Base-by-base conservation (phyloP, 2,329 filamentous ascomycete species). In the Claviceps digitariae region DNA sequence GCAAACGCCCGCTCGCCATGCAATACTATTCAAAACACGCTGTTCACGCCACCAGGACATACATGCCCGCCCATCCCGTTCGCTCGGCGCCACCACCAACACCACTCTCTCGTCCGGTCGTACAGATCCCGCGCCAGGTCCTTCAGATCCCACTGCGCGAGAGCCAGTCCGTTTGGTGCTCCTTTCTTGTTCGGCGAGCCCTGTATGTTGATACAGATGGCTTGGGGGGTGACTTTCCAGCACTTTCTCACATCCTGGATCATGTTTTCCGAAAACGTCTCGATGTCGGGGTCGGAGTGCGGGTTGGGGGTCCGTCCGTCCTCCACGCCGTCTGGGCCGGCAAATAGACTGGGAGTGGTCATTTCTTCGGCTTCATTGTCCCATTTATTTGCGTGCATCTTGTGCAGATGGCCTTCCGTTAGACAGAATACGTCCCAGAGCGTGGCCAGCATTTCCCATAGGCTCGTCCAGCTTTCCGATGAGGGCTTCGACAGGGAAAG, bases 241-340 rank as follows among this genome's bases (percentile, higher is more conserved):
- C 70, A 73, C 46, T 66, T 68, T 4, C 63, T 62, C 12, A 77
- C 68, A 44, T 79, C 75, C 9, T 67, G 64, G 5, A 68, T 52
- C 40, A 79, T 73, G 49, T 69, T 68, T 17, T 67, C 65, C 7
- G 65, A 63, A 53, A 78, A 77, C 44, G 57, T 66, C 31, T 64
- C 60, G 9, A 72, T 61, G 27, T 72, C 63, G 2, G 65, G 54
- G 34, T 68, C 44, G 8, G 43, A 17, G 7, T n/a, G 27, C 2
- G 27, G 25, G 10, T 17, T 15, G 4, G 36, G 36, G 27, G 4
- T 29, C 9, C 17, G 15, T 29, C 44, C n/a, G 9, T 7, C 44
- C 20, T 20, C 15, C 8, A 3, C 25, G 38, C 50, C 55, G 46
- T 52, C 52, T 29, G 61, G 48, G 13, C 59, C 62, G 1, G 56